phyloP scores from a whole-genome alignment of 2,329 filamentous ascomycete species.

The Cladobotryum mycophilum region DNA sequence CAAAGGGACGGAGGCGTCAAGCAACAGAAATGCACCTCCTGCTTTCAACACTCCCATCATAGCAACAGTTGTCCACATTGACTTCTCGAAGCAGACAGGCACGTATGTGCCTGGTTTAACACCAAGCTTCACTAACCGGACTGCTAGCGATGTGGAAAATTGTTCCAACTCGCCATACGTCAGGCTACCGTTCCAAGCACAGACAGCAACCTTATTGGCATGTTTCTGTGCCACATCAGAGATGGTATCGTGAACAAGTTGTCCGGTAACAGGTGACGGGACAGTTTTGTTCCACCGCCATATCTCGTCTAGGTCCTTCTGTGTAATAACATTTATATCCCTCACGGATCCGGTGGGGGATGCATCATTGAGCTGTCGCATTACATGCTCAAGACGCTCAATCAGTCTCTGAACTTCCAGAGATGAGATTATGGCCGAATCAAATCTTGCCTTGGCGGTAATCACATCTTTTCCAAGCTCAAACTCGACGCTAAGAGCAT shows the following conservation, averaged over 20 bases:
- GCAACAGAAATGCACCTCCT: neutral
- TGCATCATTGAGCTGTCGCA: neutral
- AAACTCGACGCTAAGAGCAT: no score
- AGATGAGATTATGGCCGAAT: no score
- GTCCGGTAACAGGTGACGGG: no score
- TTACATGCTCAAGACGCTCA: no score
- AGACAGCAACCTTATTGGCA: constrained; percentile 14
- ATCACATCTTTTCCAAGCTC: no score
- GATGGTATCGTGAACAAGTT: constrained; percentile 14
- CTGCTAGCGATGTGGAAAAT: constrained; percentile 10
- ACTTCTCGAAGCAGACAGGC: neutral
- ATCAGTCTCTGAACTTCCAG: no score
- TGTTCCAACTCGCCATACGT: constrained; percentile 20
- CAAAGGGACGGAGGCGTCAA: neutral
- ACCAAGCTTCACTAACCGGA: constrained; percentile 10
- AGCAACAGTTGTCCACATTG: constrained; percentile 17
- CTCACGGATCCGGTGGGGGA: neutral
- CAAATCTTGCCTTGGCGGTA: no score
- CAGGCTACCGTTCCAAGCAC: constrained; percentile 11
- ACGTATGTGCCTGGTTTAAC: constrained; percentile 15
- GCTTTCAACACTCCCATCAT: constrained; percentile 20
- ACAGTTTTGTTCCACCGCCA: no score
- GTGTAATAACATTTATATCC: no score
- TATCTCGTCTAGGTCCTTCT: no score
- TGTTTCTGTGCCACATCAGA: constrained; percentile 9